A percentile compares a stretch with the other conserved stretches of the same genome.
Evolutionary conservation across 352 stramenopile species (phyloP).

Genomic region (Halophytophthora polymorphica): DNA sequence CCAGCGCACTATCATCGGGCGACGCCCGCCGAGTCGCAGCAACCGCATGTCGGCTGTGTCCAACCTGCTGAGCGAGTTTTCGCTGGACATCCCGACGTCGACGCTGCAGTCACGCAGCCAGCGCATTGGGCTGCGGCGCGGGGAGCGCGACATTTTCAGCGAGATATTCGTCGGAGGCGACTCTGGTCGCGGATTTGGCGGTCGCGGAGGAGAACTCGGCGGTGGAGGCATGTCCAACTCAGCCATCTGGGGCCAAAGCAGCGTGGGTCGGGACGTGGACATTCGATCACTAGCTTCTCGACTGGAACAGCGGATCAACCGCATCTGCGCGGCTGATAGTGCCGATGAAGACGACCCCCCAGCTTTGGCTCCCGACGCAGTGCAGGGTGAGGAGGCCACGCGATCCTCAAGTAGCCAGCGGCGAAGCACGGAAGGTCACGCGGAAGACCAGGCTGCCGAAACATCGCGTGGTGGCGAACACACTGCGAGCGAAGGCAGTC

Average conservation of each 20-base stretch:
- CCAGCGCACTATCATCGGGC: conserved; percentile 28
- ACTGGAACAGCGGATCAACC: conserved; percentile 70
- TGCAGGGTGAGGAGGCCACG: conserved; percentile 10
- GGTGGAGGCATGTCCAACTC: conserved; percentile 18
- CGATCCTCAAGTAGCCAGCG: conserved; percentile 5
- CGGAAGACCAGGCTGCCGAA: conserved; percentile 15
- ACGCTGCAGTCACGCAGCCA: conserved; percentile 24
- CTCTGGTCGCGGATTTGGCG: conserved; percentile 32
- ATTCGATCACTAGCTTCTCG: conserved; percentile 67
- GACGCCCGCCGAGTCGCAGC: conserved; percentile 54
- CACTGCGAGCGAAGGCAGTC: conserved; percentile 29
- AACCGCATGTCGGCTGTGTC: conserved; percentile 70
- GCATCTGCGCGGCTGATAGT: conserved; percentile 31
- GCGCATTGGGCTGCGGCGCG: conserved; percentile 40
- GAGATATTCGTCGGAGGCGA: conserved; percentile 35
- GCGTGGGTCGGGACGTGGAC: conserved; percentile 42
- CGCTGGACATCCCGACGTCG: conserved; percentile 64
- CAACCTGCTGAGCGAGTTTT: conserved; percentile 81
- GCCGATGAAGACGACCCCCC: conserved; percentile 32
- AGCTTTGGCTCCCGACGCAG: conserved; percentile 2
- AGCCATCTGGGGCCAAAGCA: conserved; percentile 34
- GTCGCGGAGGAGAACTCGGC: conserved; percentile 27
- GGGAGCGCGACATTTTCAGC: conserved; percentile 50
- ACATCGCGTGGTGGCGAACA: conserved; percentile 34
- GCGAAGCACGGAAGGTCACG: conserved; percentile 18